Evolutionary conservation across 768 basidiomycete genomes (phyloP), one percentile per base, ranked within the genome.

Genomic region (Mycena polygramma): DNA sequence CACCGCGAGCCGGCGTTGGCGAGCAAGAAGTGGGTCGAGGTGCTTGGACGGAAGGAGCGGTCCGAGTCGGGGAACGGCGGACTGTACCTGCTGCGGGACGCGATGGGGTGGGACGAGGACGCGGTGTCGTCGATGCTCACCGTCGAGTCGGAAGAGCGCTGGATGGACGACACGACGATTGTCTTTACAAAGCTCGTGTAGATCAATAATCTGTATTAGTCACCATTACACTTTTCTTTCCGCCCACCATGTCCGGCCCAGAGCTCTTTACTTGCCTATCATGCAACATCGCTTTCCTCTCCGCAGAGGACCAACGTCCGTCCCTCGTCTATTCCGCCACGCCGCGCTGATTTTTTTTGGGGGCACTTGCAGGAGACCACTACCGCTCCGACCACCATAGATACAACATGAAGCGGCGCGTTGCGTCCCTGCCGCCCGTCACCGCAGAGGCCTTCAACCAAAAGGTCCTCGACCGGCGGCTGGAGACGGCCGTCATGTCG

Each of bases 391-490:
- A 99, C 81, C 93, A 94, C 80, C 98, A 99, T 83, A 87, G 96
- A 62, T 99, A 99, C 83, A 99, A 99, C 78, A 95, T 98, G 91
- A 97, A 97, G 85, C 93, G 97, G 73, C 91, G 96, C 36, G 94
- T 99, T 20, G 97, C 97, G 2, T 90, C 88, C 7, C 87, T 99
- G 2, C 93, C 95, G 11, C 96, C 97, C 2, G 90, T 99, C 75
- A 91, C 90, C 68, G 88, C 86, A 0, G 81, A 86, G 9, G 74
- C 91, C 2, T 99, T 98, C 83, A 92, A 96, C 75, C 89, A 95
- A 76, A 99, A 98, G 77, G 92, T 98, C 15, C 78, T 92, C 36
- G 94, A 97, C 71, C 83, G 94, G 73, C 84, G 89, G 19, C 85
- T 89, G 52, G 92, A 96, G 81, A 94, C 93, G 2, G 91, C 93